Evolutionary conservation across 2,329 filamentous ascomycete genomes (phyloP).

Genomic region (Onygenales sp.): DNA sequence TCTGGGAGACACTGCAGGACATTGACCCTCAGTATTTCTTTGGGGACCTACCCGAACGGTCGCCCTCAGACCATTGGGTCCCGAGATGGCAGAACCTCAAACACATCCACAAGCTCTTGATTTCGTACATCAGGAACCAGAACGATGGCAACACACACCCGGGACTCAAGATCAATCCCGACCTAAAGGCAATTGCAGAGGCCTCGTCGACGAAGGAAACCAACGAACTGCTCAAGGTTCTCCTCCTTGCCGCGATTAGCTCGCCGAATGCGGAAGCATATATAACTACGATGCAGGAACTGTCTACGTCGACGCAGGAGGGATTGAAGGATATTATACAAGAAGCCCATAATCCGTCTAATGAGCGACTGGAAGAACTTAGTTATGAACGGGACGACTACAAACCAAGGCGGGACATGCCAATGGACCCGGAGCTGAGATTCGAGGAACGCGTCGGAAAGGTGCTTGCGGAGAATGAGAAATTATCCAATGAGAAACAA

Average conservation of each 20-base stretch:
- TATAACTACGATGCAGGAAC: slow-evolving; percentile 38
- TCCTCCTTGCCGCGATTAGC: slow-evolving; percentile 53
- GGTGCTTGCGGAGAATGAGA: slow-evolving; percentile 49
- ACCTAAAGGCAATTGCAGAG: slow-evolving; percentile 38
- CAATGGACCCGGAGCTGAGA: slow-evolving; percentile 36
- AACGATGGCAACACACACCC: slow-evolving; percentile 34
- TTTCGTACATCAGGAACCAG: slow-evolving; percentile 36
- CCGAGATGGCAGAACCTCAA: slow-evolving; percentile 41
- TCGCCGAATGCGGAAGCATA: slow-evolving; percentile 49
- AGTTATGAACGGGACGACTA: slow-evolving; percentile 28
- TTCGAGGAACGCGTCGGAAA: slow-evolving; percentile 41
- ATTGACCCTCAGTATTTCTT: slow-evolving; percentile 40
- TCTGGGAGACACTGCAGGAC: slow-evolving; percentile 41
- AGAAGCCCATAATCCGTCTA: slow-evolving; percentile 34
- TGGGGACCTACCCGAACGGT: slow-evolving; percentile 37
- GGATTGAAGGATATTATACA: slow-evolving; percentile 39
- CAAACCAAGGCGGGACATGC: slow-evolving; percentile 22
- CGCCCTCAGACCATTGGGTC: slow-evolving; percentile 36
- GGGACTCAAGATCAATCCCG: slow-evolving; percentile 33
- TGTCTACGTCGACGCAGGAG: slow-evolving; percentile 35
- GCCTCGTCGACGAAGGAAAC: slow-evolving; percentile 33
- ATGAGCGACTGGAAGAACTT: slow-evolving; percentile 25
- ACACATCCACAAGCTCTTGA: slow-evolving; percentile 37
- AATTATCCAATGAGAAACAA: slow-evolving; percentile 43
- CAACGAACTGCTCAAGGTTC: slow-evolving; percentile 51